Base-by-base conservation (phyloP, 2,329 filamentous ascomycete species). In the Sarocladium oryzae region DNA sequence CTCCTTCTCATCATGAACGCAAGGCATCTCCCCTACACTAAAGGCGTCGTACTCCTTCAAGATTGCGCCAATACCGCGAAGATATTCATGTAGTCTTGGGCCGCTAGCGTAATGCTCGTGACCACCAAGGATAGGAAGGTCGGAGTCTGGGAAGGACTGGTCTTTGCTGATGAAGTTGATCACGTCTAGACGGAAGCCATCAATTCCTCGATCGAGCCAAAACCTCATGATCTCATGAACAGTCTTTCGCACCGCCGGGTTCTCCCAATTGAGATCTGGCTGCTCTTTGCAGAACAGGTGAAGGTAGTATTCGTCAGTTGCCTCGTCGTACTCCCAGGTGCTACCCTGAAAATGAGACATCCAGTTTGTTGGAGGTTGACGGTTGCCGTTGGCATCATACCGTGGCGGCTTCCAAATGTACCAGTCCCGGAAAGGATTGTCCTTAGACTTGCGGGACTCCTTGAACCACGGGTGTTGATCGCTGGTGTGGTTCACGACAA, bases 401-500 rank as follows among this genome's bases (percentile, higher is more conserved):
- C 70, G 74, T 35, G 82, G 69, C n/a, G 77, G 73, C 53, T 73
- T 71, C 85, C 84, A 88, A 58, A 85, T 79, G 60, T 85, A 85
- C 74, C 77, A 85, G 62, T 82, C 74, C 30, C 80, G 68, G 58
- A 79, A 79, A 2, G 72, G 67, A 60, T 72, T 79, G 53, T 74
- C 66, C 57, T 75, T 79, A 23, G 72, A 75, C 54, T 72, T 74
- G 49, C 75, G 69, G n/a, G 77, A 77, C 56, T 81, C 72, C 43
- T 73, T 66, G 64, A 83, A 83, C 79, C 79, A 83, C 32, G 69
- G 65, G 56, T 82, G 78, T 61, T 81, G 68, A 55, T 74, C 66
- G 37, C 66, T 72, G 1, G 85, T 89, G 62, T 90, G 86, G 55
- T 89, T 89, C 51, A 88, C 78, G 1, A 89, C 86, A 9, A 89